Base-by-base conservation (phyloP, 2,329 filamentous ascomycete species). In the Madurella mycetomatis region DNA sequence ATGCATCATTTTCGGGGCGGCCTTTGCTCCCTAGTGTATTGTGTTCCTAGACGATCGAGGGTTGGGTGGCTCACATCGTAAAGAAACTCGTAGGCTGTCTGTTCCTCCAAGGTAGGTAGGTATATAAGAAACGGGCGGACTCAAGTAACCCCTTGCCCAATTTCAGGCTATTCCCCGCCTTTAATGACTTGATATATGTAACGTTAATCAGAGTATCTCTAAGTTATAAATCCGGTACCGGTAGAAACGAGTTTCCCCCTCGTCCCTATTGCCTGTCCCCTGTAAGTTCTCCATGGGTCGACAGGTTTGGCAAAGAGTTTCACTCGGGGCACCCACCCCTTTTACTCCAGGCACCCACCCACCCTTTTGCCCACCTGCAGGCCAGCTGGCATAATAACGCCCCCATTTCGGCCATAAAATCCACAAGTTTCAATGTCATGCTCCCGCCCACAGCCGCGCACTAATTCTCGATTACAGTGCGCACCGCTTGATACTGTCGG, bases 71-170 rank as follows among this genome's bases (percentile, higher is more conserved):
- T 2, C 34, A 37, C 34, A 37, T 37, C 9, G 34, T 37, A 37
- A 5, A 37, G 34, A 37, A 37, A 37, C 34, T 37, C 34, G 9
- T 57, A 42, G 57, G 51, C 53, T 58, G 48, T 55, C 60, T 45
- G 50, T 15, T 37, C 34, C 34, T 51, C 59, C 57, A 54, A 55
- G 54, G 60, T 56, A 56, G 57, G 58, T 55, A 58, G 55, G 48
- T 63, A 64, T 65, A 65, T 64, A 65, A 65, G 62, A 60, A 63
- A 60, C 48, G 52, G 53, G 55, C 59, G 52, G 55, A 55, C 59
- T 59, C 55, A 56, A 60, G 54, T 55, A 60, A 56, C 52, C 57
- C 58, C 53, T 53, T 59, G 48, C 58, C 55, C 55, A 55, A 57
- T 54, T 62, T 59, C 60, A 62, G 58, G 59, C 59, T 60, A 60